A percentile compares a stretch with the other conserved stretches of the same genome.
Conservation (phyloP, 345 rosid species). For the Boechera retrofracta region DNA sequence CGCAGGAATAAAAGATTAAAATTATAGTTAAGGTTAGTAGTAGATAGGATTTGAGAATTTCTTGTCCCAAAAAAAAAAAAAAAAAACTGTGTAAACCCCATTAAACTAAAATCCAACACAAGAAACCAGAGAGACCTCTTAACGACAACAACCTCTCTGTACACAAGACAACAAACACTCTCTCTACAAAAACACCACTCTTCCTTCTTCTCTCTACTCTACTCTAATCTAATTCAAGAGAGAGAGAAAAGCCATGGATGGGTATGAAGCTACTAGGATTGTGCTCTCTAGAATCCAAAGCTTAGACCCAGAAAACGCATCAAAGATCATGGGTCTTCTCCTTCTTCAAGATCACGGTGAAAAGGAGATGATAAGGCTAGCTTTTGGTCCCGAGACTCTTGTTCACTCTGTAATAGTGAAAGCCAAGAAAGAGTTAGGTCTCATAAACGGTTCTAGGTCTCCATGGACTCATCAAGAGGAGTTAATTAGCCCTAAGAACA, state of each 20-base stretch:
- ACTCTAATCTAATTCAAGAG: conserved; percentile 7
- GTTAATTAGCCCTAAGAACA: conserved; percentile 53
- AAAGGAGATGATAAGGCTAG: conserved; percentile 91
- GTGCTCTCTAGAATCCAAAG: conserved; percentile 84
- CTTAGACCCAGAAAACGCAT: conserved; percentile 85
- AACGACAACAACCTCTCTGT: conserved; percentile 48
- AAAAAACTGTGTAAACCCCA: neutral
- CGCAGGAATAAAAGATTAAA: conserved; percentile 57
- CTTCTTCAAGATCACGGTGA: conserved; percentile 94
- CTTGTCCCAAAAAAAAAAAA: neutral
- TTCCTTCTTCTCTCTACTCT: conserved; percentile 31
- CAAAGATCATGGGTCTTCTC: conserved; percentile 92
- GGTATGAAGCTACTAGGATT: conserved; percentile 85
- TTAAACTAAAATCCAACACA: conserved; percentile 41
- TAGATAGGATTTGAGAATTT: conserved; percentile 9
- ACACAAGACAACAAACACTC: conserved; percentile 49
- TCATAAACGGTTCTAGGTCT: conserved; percentile 51
- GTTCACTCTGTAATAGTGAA: conserved; percentile 72
- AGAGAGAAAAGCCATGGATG: conserved; percentile 64
- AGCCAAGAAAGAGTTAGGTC: conserved; percentile 74
- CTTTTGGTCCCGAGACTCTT: conserved; percentile 84
- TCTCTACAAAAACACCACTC: conserved; percentile 48
- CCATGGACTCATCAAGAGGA: conserved; percentile 60
- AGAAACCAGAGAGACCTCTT: conserved; percentile 36
- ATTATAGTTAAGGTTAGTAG: conserved; percentile 14